Evolutionary conservation across 169 alveolate species (phyloP).

Genomic region (Cryptosporidium baileyi): DNA sequence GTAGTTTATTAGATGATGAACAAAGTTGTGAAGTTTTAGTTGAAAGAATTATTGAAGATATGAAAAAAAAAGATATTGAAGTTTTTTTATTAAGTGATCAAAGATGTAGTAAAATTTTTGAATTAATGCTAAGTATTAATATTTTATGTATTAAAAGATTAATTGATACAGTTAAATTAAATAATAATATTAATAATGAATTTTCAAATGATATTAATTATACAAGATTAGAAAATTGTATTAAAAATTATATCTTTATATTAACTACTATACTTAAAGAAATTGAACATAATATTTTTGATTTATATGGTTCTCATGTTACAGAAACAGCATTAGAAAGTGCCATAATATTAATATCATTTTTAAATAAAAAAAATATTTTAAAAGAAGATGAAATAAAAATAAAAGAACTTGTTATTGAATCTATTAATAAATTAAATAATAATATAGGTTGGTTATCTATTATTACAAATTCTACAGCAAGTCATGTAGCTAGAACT

Average conservation of each 20-base stretch:
- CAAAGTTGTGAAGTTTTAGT: conserved; percentile 32
- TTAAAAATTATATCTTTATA: conserved; percentile 1
- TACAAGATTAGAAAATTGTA: conserved; percentile 6
- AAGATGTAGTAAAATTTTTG: conserved; percentile 61
- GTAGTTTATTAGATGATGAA: conserved; percentile 42
- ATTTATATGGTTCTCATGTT: conserved; percentile 41
- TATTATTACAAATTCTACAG: conserved; percentile 18
- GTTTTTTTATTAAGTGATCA: conserved; percentile 43
- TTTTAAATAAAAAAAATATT: not conserved
- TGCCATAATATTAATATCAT: not conserved
- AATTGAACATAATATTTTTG: conserved; percentile 26
- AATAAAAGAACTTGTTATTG: not conserved
- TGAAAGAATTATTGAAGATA: conserved; percentile 50
- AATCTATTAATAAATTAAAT: not conserved
- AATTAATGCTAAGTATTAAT: conserved; percentile 31
- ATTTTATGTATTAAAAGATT: conserved; percentile 37
- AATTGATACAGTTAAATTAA: not conserved
- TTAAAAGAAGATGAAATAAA: not conserved
- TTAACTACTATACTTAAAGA: not conserved
- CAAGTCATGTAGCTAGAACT: conserved; percentile 67
- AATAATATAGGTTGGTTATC: conserved; percentile 33
- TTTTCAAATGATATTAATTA: not conserved
- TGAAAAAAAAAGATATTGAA: conserved; percentile 53
- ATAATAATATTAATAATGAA: not conserved
- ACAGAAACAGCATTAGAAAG: conserved; percentile 54